Evolutionary conservation across 1,284 basidiomycete genomes (phyloP), one percentile per base, ranked within the genome.

Genomic region (Ganoderma multipileum): DNA sequence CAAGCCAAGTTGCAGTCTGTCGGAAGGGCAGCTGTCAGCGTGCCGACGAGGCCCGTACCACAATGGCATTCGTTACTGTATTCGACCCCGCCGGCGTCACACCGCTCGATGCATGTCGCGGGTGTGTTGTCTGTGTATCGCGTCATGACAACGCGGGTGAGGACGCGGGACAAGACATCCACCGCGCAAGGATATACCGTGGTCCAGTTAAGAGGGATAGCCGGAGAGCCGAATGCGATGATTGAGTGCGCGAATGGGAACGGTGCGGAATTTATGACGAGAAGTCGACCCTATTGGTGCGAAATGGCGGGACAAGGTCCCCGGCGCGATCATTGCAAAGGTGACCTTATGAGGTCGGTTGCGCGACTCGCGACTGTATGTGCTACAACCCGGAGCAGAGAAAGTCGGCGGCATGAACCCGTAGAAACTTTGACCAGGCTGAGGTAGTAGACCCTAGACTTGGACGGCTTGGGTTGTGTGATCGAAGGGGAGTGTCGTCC

Each of bases 61-160:
- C 75, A 76, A 58, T 74, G 72, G 64, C 75, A 76, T 57, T 76
- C 75, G 68, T 70, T 68, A 41, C 71, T 69, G 70, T 72, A 73
- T 68, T 75, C 75, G 62, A 76, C 74, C 44, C 74, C 74, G 41
- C 73, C 41, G 28, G 68, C 68, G 64, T 66, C 65, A 69, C 75
- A 76, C n/a, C 63, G 64, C 64, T 62, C 69, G 62, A 72, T 66
- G 68, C 74, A 75, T 5, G 67, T 62, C 18, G 67, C 71, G 28
- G 73, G 71, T 8, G 72, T 73, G 71, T 76, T 76, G 70, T 69
- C 63, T 20, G 67, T 58, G 61, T 70, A 66, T 30, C 66, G 65
- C 20, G 68, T 68, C 36, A 66, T 71, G 42, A 71, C 57, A 52
- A 70, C 72, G 41, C 47, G 44, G 18, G 65, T 66, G 66, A 75